phyloP scores from a whole-genome alignment of 495 filamentous ascomycete species.

The Aspergillus ostianus region DNA sequence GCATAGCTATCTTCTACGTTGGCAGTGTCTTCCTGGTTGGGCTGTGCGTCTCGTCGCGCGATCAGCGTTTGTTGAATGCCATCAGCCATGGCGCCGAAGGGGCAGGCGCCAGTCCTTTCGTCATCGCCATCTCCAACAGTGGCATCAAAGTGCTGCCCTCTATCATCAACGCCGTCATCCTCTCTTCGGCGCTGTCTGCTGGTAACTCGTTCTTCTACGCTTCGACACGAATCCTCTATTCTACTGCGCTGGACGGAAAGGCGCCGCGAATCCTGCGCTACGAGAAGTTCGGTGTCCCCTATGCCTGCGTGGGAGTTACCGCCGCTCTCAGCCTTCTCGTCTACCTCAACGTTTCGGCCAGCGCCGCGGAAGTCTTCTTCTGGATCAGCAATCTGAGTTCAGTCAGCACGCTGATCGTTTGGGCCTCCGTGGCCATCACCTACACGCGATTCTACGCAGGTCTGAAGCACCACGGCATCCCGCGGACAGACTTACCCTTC shows the following conservation, averaged over 20 bases:
- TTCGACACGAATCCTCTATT: conserved; percentile 67
- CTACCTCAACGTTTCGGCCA: conserved; percentile 32
- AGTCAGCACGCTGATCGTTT: conserved; percentile 52
- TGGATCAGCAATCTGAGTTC: conserved; percentile 58
- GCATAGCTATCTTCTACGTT: conserved; percentile 77
- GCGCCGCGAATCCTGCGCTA: conserved; percentile 54
- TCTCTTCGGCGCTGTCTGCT: conserved; percentile 61
- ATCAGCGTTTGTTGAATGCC: conserved; percentile 14
- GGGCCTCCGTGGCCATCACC: conserved; percentile 52
- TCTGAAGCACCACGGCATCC: conserved; percentile 43
- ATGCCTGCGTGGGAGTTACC: conserved; percentile 30
- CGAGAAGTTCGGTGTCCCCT: conserved; percentile 41
- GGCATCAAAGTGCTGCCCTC: conserved; percentile 62
- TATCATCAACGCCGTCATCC: conserved; percentile 72
- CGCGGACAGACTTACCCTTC: conserved; percentile 45
- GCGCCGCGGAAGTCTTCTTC: conserved; percentile 31
- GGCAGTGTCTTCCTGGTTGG: conserved; percentile 52
- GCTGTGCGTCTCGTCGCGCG: conserved; percentile 33
- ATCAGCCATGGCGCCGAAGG: conserved; percentile 9
- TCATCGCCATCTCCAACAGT: conserved; percentile 53
- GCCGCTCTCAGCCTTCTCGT: conserved; percentile 26
- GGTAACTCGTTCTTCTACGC: conserved; percentile 75
- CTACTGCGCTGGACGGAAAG: conserved; percentile 61
- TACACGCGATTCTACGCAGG: conserved; percentile 58
- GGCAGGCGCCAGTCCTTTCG: conserved; percentile 28